These are phyloP conservation scores for Rhododendron vialii DNA, from an alignment of 148 eudicot genomes.

Conservation along the genomic window DNA sequence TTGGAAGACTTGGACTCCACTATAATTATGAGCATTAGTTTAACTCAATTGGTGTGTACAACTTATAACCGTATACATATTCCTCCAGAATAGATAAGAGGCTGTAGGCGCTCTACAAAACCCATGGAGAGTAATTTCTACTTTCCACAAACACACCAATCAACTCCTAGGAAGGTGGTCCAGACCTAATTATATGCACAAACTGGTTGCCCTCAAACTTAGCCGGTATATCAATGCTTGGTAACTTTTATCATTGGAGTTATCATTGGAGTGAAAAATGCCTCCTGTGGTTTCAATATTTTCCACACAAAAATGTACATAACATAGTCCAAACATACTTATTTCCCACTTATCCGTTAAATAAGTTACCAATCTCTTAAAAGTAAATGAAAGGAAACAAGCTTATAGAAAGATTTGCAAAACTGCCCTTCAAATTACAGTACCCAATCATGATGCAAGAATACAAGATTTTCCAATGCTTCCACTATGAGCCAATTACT, in stretches of 20 bases:
- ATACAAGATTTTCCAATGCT: not conserved
- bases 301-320: not conserved
- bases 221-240: not conserved
- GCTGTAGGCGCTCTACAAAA: not conserved
- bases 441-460: not conserved
- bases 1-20: not conserved
- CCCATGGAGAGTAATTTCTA: not conserved
- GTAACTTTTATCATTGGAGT: not conserved
- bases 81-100: not conserved
- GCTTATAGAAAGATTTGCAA: not conserved
- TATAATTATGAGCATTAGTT: not conserved
- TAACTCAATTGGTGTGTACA: not conserved
- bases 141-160: not conserved
- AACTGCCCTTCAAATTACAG: not conserved
- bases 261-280: not conserved
- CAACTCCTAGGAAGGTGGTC: not conserved
- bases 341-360: not conserved
- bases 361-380: not conserved
- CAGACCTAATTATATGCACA: not conserved
- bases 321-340: not conserved
- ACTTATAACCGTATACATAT: not conserved
- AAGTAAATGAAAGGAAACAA: not conserved
- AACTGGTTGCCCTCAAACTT: not conserved
- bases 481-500: not conserved
- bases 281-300: not conserved